Conservation (phyloP, 2,329 filamentous ascomycete genomes). For the Pseudocercospora cruenta region DNA sequence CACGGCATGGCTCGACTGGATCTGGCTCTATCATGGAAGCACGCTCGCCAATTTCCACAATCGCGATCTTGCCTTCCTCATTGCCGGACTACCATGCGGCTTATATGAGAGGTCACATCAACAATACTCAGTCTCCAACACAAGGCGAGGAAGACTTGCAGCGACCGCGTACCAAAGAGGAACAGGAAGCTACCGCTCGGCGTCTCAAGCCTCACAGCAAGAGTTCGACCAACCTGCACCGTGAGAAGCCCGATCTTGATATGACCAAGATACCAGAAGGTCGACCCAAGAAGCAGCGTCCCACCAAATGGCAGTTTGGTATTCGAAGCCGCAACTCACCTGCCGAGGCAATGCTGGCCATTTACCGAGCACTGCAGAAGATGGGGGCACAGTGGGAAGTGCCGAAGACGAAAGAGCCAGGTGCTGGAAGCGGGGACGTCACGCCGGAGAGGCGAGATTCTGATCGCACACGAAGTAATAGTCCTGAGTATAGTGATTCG, state of each 20-base stretch:
- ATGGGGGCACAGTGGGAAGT: constrained; percentile 87
- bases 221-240: constrained; percentile 43
- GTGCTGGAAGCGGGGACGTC: constrained; percentile 43
- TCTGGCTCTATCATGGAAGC: constrained; percentile 43
- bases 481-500: constrained; percentile 44
- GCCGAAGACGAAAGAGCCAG: constrained; percentile 40
- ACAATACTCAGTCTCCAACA: constrained; percentile 39
- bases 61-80: constrained; percentile 89
- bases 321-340: constrained; percentile 93
- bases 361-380: constrained; percentile 87
- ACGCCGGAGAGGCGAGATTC: constrained; percentile 33
- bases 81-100: constrained; percentile 88
- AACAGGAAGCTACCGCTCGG: constrained; percentile 79
- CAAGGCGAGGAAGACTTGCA: constrained; percentile 33
- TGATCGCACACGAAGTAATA: constrained; percentile 34
- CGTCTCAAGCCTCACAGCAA: constrained; percentile 87
- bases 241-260: constrained; percentile 53
- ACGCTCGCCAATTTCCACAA: constrained; percentile 67
- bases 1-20: constrained; percentile 50
- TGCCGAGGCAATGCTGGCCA: constrained; percentile 90
- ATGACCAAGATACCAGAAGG: constrained; percentile 57
- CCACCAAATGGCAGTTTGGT: constrained; percentile 95
- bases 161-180: constrained; percentile 55
- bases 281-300: constrained; percentile 69
- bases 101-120: constrained; percentile 71